These are phyloP conservation scores for Aeschynomene evenia DNA, from an alignment of 306 rosid species.

Conservation along the genomic window DNA sequence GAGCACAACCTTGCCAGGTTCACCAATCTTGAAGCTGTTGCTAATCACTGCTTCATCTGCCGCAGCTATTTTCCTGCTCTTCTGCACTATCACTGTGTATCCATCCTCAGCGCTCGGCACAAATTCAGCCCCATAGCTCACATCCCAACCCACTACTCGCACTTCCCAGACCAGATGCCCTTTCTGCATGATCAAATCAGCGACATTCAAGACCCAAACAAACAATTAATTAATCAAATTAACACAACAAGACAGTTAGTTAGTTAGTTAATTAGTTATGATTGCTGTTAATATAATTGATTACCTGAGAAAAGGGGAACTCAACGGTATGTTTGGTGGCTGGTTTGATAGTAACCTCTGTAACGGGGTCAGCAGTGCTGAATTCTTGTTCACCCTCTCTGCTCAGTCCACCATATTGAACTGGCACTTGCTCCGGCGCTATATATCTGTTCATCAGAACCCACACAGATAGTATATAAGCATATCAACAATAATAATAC, in stretches of 20 bases:
- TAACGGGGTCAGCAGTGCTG: conserved; percentile 63
- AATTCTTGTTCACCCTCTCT: conserved; percentile 74
- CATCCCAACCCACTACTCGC: conserved; percentile 87
- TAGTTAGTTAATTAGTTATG: background rate
- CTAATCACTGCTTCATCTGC: conserved; percentile 66
- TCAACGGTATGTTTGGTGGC: conserved; percentile 64
- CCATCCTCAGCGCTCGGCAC: conserved; percentile 67
- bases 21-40: conserved; percentile 69
- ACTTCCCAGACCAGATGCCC: conserved; percentile 71
- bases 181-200: conserved; percentile 49
- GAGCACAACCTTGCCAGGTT: conserved; percentile 76
- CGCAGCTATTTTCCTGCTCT: conserved; percentile 60
- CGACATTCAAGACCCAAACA: too few relatives aligned
- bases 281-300: background rate
- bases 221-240: background rate
- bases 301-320: conserved; percentile 77
- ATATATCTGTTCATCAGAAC: conserved; percentile 56
- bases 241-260: background rate
- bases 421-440: conserved; percentile 80
- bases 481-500: background rate
- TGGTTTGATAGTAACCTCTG: conserved; percentile 72
- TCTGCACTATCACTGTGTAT: conserved; percentile 84
- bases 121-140: conserved; percentile 81
- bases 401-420: conserved; percentile 89
- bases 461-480: background rate